Percentiles rank a stretch among this genome's conserved stretches.
Conservation (phyloP, 2,329 filamentous ascomycete genomes). For the Tympanopsis confertula region DNA sequence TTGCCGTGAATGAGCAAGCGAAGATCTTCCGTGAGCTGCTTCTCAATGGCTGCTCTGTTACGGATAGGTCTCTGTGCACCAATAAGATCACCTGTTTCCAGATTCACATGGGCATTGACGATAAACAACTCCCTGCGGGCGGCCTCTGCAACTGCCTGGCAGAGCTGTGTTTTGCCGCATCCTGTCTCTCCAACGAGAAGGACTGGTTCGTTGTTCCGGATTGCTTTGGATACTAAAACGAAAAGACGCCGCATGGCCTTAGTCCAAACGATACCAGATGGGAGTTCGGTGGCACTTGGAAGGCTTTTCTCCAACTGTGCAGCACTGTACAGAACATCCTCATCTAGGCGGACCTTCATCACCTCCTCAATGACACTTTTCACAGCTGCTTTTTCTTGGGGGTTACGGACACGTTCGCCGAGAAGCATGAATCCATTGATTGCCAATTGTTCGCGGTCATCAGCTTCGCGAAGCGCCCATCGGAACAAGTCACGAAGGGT, state of each 20-base stretch:
- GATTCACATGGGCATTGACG: constrained; percentile 96
- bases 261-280: constrained; percentile 78
- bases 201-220: constrained; percentile 85
- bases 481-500: constrained; percentile 91
- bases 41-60: constrained; percentile 65
- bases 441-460: constrained; percentile 79
- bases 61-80: constrained; percentile 85
- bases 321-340: constrained; percentile 60
- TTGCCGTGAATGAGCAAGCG: constrained; percentile 27
- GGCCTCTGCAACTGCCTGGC: constrained; percentile 79
- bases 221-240: constrained; percentile 73
- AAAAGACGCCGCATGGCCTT: constrained; percentile 86
- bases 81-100: constrained; percentile 93
- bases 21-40: constrained; percentile 54
- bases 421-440: constrained; percentile 92
- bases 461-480: constrained; percentile 79
- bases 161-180: constrained; percentile 94
- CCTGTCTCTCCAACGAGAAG: constrained; percentile 92
- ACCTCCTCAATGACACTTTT: constrained; percentile 80
- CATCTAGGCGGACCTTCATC: constrained; percentile 75
- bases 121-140: constrained; percentile 68
- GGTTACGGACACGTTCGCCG: constrained; percentile 84
- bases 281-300: constrained; percentile 30
- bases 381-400: constrained; percentile 73
- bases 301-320: constrained; percentile 42